Base-by-base conservation (phyloP, 2,329 filamentous ascomycete species). In the Fusarium mangiferae region DNA sequence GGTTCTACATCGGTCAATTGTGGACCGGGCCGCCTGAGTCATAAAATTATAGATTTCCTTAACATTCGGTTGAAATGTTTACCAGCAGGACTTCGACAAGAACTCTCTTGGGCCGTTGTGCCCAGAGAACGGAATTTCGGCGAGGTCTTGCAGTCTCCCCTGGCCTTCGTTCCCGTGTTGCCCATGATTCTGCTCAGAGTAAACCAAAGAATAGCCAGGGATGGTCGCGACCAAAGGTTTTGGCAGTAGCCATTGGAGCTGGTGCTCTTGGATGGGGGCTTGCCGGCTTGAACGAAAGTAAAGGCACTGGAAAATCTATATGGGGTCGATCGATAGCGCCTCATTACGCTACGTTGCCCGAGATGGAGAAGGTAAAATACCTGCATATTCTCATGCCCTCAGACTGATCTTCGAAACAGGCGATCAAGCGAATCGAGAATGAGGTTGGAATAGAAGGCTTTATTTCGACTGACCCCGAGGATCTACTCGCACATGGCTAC, bases 391-490 rank as follows among this genome's bases (percentile, higher is more conserved):
- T 45, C 22, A 35, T 62, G 18, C 20, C 22, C 35, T 18, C n/a
- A 48, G 22, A 36, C 65, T 77, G 35, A 78, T 51, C 15, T 26
- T 35, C 12, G 24, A 28, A 38, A 68, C 22, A 90, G 90, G 89
- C 90, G 1, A 81, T 91, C 49, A 77, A 80, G 48, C 86, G 89
- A 71, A 91, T 92, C 62, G 86, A 86, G 13, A 81, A 83, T 75
- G 83, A 85, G 75, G 78, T 86, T 63, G 80, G 81, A 54, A 77
- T 84, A 22, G 85, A 89, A 55, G 89, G 91, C 68, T 86, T 90
- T 51, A 88, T 92, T 44, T 91, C 89, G 15, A 90, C 85, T 0
- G 90, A 92, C 62, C 85, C 89, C 0, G 90, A 92, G 20, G 90
- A 91, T 73, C 82, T 92, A 46, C 84, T 85, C 48, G 84, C 85